Conservation (phyloP, 257 asterid genomes). For the Handroanthus guayacan region DNA sequence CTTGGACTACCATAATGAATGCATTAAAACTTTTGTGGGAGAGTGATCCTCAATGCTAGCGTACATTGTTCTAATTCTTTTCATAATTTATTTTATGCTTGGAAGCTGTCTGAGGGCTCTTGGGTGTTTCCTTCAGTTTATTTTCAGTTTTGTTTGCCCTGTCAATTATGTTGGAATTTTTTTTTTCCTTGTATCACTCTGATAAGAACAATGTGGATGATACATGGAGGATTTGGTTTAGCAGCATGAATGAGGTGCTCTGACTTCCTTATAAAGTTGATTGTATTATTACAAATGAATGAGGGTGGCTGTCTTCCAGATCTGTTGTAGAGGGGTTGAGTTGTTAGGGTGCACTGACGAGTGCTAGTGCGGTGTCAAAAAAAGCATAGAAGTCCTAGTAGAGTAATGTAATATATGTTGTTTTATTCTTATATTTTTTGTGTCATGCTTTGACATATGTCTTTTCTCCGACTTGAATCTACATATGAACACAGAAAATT, state of each 20-base stretch:
- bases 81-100: not conserved
- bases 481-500: not conserved
- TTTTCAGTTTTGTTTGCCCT: not conserved
- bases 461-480: not conserved
- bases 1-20: not conserved
- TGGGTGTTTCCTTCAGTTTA: conserved; percentile 1
- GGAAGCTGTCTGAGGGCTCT: not conserved
- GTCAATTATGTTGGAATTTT: not conserved
- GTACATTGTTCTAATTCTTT: not conserved
- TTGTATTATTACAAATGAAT: not conserved
- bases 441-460: not conserved
- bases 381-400: not conserved
- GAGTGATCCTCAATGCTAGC: not conserved
- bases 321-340: conserved; percentile 14
- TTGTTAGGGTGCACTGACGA: not conserved
- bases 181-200: not conserved
- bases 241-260: not conserved
- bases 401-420: conserved; percentile 16
- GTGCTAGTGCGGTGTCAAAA: not conserved
- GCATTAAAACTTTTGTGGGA: conserved; percentile 4
- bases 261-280: not conserved
- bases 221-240: not conserved
- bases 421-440: conserved; percentile 7
- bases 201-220: conserved; percentile 2
- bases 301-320: not conserved